Conservation (phyloP, 2,329 filamentous ascomycete genomes). For the Colletotrichum kahawae region DNA sequence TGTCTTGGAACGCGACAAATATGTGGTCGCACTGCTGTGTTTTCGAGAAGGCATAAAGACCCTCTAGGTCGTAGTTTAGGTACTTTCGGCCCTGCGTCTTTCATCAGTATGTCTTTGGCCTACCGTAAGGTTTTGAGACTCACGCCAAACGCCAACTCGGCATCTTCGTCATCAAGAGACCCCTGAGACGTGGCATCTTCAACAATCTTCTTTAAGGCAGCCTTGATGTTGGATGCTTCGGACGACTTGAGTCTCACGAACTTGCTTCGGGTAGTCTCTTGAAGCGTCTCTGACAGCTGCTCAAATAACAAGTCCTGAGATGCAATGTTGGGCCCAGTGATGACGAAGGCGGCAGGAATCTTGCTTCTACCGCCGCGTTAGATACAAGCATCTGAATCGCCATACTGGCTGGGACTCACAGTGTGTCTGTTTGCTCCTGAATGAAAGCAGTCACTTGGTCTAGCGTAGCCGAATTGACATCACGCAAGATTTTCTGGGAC, state of each 20-base stretch:
- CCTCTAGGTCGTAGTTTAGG: constrained; percentile 80
- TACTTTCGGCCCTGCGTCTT: constrained; percentile 62
- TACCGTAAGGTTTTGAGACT: constrained; percentile 45
- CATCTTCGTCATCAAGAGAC: constrained; percentile 59
- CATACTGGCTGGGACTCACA: constrained; percentile 17
- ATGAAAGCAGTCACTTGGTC: constrained; percentile 64
- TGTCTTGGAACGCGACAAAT: constrained; percentile 78
- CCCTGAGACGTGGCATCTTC: constrained; percentile 59
- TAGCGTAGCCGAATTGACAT: constrained; percentile 66
- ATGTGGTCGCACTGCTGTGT: constrained; percentile 62
- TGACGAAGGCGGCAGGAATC: constrained; percentile 73
- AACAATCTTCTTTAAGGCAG: constrained; percentile 74
- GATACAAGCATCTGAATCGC: not conserved
- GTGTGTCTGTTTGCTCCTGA: constrained; percentile 35
- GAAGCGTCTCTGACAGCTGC: constrained; percentile 67
- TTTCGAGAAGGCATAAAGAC: constrained; percentile 65
- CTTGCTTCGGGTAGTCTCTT: constrained; percentile 50
- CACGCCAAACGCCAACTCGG: constrained; percentile 47
- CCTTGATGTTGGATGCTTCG: constrained; percentile 77
- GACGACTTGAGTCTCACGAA: constrained; percentile 73
- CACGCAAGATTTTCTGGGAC: constrained; percentile 57
- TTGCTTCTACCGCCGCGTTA: constrained; percentile 42
- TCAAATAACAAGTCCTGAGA: constrained; percentile 77
- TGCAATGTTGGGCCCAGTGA: constrained; percentile 80
- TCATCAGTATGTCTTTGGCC: constrained; percentile 19